These are phyloP conservation scores for Chytriomyces sp. DNA, from an alignment of 192 early-diverging fungal genomes.

Conservation along the genomic window DNA sequence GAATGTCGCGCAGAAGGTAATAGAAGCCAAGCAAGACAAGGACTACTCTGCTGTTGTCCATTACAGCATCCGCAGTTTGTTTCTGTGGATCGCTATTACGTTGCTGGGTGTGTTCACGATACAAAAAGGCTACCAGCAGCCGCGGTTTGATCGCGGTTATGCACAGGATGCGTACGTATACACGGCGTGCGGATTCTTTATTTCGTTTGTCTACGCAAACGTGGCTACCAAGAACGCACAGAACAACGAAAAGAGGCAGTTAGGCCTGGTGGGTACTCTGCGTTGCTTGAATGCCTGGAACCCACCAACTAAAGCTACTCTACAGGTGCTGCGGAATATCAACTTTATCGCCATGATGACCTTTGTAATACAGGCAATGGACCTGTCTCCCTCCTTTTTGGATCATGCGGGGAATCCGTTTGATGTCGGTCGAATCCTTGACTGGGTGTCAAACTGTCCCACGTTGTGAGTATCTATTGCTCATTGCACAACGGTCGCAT, in stretches of 20 bases:
- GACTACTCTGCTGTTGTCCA: conserved; percentile 28
- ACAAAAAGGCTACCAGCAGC: background rate
- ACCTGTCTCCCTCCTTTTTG: conserved; percentile 20
- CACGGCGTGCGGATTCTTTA: conserved; percentile 29
- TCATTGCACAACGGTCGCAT: background rate
- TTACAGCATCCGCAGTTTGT: conserved; percentile 18
- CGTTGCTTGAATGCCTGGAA: background rate
- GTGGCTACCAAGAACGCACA: conserved; percentile 27
- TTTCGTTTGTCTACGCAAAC: conserved; percentile 30
- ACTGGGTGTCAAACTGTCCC: conserved; percentile 33
- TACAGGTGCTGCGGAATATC: conserved; percentile 17
- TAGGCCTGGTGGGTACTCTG: conserved; percentile 7
- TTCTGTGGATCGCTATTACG: conserved; percentile 6
- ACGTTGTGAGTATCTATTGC: conserved; percentile 15
- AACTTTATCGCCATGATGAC: conserved; percentile 31
- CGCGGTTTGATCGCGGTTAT: conserved; percentile 30
- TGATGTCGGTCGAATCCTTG: conserved; percentile 16
- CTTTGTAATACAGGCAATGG: conserved; percentile 16
- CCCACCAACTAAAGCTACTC: background rate
- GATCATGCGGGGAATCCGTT: conserved; percentile 24
- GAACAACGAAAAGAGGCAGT: conserved; percentile 30
- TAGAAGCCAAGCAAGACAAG: conserved; percentile 20
- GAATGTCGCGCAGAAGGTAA: conserved; percentile 18
- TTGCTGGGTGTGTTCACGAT: background rate
- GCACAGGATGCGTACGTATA: conserved; percentile 38